Evolutionary conservation across 2,329 filamentous ascomycete genomes (phyloP), one percentile per base, ranked within the genome.

Genomic region (Nemania abortiva): DNA sequence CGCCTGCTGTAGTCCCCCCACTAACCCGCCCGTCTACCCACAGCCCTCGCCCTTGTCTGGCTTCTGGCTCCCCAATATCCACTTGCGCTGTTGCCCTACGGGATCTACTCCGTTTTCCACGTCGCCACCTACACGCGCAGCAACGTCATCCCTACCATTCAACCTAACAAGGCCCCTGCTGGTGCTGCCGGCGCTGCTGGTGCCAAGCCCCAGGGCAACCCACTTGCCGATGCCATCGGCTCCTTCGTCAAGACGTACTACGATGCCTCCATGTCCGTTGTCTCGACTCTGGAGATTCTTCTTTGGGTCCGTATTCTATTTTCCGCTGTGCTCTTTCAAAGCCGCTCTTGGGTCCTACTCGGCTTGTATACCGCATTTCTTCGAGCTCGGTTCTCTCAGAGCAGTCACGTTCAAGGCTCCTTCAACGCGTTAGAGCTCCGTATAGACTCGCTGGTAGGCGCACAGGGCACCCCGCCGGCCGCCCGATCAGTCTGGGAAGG

Each of bases 221-320:
- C 90, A 52, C 82, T 94, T 65, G 91, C 92, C 63, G 94, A 98
- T 71, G 88, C 87, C 74, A 97, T 99, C 81, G 94, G 94, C 75
- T 88, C 87, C 77, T 99, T 99, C 78, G 94, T 99, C 81, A 98
- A 98, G 90, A 90, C 94, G 80, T 98, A 98, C 88, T 99, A 99
- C 80, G 96, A 99, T 81, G 84, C 89, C 70, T 97, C 94, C 82
- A 99, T 99, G 96, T 93, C 92, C 66, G 85, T 98, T 70, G 96
- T 99, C 37, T 92, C 95, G 45, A 85, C 87, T 55, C 92, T 99
- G 68, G 96, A 99, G 85, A 93, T 98, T 74, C 83, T 88, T 49
- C 89, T 98, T 69, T 97, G 95, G 91, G 84, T 92, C 82, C 94
- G 96, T 77, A 84, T 99, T 64, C 79, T 97, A 57, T 83, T 94